These are phyloP conservation scores for Scleroderma bovista DNA, from an alignment of 768 basidiomycete species.

Conservation along the genomic window DNA sequence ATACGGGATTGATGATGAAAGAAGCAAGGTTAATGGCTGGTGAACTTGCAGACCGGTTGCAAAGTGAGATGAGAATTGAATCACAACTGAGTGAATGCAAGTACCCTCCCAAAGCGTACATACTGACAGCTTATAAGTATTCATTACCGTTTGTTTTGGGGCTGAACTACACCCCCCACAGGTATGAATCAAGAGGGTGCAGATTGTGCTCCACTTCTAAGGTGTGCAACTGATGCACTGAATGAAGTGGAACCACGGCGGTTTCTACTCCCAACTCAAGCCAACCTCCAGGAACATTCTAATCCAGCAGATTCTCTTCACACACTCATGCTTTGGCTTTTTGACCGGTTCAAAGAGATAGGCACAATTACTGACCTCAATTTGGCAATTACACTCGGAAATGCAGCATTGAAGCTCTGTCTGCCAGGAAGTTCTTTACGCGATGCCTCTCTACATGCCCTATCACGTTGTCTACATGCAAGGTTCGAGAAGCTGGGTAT, in stretches of 20 bases:
- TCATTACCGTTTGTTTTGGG: background rate
- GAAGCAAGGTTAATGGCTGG: conserved; percentile 10
- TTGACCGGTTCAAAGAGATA: too few relatives aligned
- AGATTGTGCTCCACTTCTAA: background rate
- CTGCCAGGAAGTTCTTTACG: too few relatives aligned
- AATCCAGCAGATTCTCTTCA: too few relatives aligned
- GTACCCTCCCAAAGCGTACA: background rate
- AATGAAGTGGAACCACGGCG: background rate
- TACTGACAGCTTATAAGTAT: background rate
- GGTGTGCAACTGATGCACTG: background rate
- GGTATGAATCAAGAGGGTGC: background rate
- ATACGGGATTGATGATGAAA: conserved; percentile 5
- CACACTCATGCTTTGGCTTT: too few relatives aligned
- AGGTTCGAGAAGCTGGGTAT: too few relatives aligned
- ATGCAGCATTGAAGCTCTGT: too few relatives aligned
- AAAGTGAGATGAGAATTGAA: background rate
- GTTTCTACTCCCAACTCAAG: too few relatives aligned
- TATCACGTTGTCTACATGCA: too few relatives aligned
- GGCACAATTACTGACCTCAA: too few relatives aligned
- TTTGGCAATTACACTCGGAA: too few relatives aligned
- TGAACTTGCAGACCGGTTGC: conserved; percentile 6
- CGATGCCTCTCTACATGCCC: too few relatives aligned
- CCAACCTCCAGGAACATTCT: too few relatives aligned
- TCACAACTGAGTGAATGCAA: background rate
- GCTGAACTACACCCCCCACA: background rate